phyloP scores from a whole-genome alignment of 140 eudicot genomes.

The Ambrosia hybrid region DNA sequence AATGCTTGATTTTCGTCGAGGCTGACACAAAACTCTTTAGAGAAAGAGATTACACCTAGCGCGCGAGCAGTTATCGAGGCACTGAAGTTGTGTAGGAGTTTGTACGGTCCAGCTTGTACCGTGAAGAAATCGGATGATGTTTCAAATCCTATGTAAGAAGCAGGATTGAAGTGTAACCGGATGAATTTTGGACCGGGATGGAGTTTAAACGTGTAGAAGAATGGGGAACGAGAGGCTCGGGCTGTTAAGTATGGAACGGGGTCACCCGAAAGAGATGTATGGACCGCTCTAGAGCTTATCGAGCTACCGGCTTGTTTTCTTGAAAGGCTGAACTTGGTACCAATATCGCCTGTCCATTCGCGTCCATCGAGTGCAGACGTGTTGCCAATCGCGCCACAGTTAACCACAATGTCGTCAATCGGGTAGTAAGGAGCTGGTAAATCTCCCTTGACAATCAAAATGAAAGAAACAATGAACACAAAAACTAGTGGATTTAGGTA shows the following conservation, averaged over 20 bases:
- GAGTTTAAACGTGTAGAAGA: conserved; percentile 40
- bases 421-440: conserved; percentile 39
- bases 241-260: conserved; percentile 51
- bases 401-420: conserved; percentile 41
- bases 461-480: conserved; percentile 13
- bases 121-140: conserved; percentile 36
- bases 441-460: conserved; percentile 25
- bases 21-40: conserved; percentile 47
- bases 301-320: conserved; percentile 38
- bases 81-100: conserved; percentile 52
- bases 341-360: conserved; percentile 41
- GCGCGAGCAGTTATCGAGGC: conserved; percentile 43
- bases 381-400: conserved; percentile 50
- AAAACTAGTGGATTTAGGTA: conserved; percentile 21
- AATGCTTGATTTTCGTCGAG: conserved; percentile 27
- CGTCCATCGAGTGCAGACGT: conserved; percentile 44
- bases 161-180: conserved; percentile 50
- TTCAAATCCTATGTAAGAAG: conserved; percentile 42
- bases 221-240: conserved; percentile 38
- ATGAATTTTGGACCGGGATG: conserved; percentile 51
- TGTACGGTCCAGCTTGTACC: conserved; percentile 47
- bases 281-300: conserved; percentile 31
- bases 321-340: conserved; percentile 29
- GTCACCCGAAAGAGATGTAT: conserved; percentile 41
- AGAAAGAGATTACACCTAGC: conserved; percentile 36